Conservation (phyloP, 2,329 filamentous ascomycete species). For the Ophiostoma ulmi region DNA sequence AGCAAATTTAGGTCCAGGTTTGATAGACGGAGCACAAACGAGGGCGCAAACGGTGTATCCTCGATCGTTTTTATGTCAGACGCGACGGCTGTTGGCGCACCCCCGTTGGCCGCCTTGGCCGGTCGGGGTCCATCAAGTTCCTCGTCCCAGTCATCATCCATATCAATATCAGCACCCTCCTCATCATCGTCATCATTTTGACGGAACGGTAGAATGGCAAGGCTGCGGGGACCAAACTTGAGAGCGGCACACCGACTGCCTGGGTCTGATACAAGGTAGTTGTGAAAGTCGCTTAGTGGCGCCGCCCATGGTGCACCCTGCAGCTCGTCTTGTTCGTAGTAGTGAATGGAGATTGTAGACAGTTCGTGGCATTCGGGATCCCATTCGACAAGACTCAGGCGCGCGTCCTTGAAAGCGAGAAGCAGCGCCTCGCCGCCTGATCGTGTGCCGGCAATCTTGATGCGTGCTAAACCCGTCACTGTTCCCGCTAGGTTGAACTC, state of each 20-base stretch:
- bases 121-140: constrained; percentile 66
- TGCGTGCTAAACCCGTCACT: constrained; percentile 72
- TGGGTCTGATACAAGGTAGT: constrained; percentile 81
- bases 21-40: constrained; percentile 87
- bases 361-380: constrained; percentile 73
- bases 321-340: constrained; percentile 92
- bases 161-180: constrained; percentile 77
- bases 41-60: constrained; percentile 76
- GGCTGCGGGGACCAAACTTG: constrained; percentile 81
- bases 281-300: constrained; percentile 68
- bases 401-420: constrained; percentile 82
- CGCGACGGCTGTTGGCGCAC: constrained; percentile 35
- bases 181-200: constrained; percentile 62
- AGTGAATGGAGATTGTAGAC: constrained; percentile 90
- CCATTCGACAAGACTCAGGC: constrained; percentile 91
- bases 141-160: constrained; percentile 78
- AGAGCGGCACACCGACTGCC: constrained; percentile 89
- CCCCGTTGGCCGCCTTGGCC: constrained; percentile 39
- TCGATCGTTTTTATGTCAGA: constrained; percentile 44
- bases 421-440: constrained; percentile 80
- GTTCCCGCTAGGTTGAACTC: constrained; percentile 82
- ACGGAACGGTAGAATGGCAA: constrained; percentile 90
- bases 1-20: constrained; percentile 81
- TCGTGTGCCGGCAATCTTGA: constrained; percentile 67
- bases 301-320: constrained; percentile 77